Evolutionary conservation across 768 basidiomycete genomes (phyloP), one percentile per base, ranked within the genome.

Genomic region (Mycena alexandri): DNA sequence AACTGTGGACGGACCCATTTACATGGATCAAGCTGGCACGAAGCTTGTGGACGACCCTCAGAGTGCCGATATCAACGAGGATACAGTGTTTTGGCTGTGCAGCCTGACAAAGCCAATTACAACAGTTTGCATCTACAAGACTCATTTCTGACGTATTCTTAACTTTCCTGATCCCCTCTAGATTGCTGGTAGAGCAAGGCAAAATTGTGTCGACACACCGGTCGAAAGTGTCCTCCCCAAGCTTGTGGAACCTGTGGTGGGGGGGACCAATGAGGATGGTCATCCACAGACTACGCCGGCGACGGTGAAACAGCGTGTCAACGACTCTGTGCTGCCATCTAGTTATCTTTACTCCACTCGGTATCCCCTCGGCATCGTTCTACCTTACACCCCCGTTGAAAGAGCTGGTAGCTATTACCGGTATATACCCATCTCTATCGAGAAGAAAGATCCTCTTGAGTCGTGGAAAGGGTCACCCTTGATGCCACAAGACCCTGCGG

Each of bases 141-240:
- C n/a, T 29, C 29, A n/a, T n/a, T 29, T 3, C 29, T 29, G 29
- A 29, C 29, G 3, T 6, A 29, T 29, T 29, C 29, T 6, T 29
- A 29, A 6, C 6, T 29, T 29, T 3, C 3, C 29, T 29, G 29
- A 29, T 29, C 6, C 6, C 29, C 29, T 3, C 5, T 22, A 79
- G 78, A 65, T 79, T 42, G 76, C 79, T 79, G 3, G 67, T 79
- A 14, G 79, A 79, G 25, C 72, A 73, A 25, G 75, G 73, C 14
- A 75, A 69, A 41, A 71, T 80, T 19, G 47, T 36, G 9, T 73
- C 33, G 73, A 76, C 22, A 77, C 73, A 4, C 73, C 72, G 2
- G 75, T 76, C 19, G 68, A 75, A 8, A 53, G 71, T 8, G 67
- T 72, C 36, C 68, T 80, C 33, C 78, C 0, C 72, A 77, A 41